These are phyloP conservation scores for Colletotrichum plurivorum DNA, from an alignment of 2,329 filamentous ascomycete species.

Conservation along the genomic window DNA sequence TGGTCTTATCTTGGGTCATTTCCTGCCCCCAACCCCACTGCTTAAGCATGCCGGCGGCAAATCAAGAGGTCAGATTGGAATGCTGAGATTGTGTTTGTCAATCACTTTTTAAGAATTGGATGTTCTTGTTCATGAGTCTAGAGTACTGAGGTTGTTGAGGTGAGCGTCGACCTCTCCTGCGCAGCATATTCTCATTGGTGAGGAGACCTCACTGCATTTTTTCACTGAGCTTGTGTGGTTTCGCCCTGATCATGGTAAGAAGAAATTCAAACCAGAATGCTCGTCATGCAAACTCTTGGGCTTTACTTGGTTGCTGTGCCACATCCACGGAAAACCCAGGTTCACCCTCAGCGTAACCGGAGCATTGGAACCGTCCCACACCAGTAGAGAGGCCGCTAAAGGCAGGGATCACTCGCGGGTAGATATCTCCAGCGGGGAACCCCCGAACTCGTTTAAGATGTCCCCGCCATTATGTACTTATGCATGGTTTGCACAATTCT, in stretches of 20 bases:
- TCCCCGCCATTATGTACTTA: constrained; percentile 10
- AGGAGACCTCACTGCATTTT: too few species aligned
- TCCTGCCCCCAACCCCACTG: constrained; percentile 1
- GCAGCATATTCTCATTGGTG: too few species aligned
- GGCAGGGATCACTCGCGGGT: constrained; percentile 18
- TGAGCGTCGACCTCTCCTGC: too few species aligned
- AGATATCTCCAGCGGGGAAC: constrained; percentile 35
- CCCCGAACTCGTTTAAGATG: not conserved
- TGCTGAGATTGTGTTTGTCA: not conserved
- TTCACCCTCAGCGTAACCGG: constrained; percentile 19
- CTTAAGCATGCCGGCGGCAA: not conserved
- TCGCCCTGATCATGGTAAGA: too few species aligned
- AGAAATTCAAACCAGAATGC: too few species aligned
- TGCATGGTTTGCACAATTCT: not conserved
- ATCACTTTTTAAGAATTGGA: not conserved
- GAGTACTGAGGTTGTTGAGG: too few species aligned
- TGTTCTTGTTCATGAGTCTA: too few species aligned
- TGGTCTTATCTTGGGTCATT: constrained; percentile 33
- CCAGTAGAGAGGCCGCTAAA: not conserved
- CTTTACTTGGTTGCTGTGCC: not conserved
- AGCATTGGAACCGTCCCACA: not conserved
- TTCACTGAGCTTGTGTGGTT: too few species aligned
- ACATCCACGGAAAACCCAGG: constrained; percentile 6
- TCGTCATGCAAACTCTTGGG: too few species aligned
- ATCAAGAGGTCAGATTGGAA: not conserved